Evolutionary conservation across 1,284 basidiomycete species (phyloP).

Genomic region (Sphaerobolus stellatus): DNA sequence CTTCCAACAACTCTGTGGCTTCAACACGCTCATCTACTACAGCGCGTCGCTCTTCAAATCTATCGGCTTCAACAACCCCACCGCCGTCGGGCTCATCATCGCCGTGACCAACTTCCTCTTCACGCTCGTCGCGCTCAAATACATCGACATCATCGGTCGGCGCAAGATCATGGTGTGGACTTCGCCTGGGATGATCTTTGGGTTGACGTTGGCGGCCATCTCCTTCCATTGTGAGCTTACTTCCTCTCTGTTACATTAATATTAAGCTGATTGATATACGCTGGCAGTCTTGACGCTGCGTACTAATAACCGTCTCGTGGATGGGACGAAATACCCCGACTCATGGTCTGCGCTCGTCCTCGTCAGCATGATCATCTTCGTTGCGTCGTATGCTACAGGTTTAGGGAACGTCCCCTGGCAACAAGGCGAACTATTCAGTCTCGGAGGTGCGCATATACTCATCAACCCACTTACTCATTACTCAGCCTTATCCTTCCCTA

Average conservation of each 20-base stretch:
- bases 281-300: constrained; percentile 61
- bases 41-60: constrained; percentile 77
- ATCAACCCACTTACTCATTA: neutral
- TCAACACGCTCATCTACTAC: constrained; percentile 75
- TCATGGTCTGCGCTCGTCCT: constrained; percentile 71
- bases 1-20: constrained; percentile 80
- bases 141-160: constrained; percentile 78
- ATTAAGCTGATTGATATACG: neutral
- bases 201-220: constrained; percentile 67
- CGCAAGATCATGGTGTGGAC: constrained; percentile 76
- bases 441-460: constrained; percentile 50
- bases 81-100: constrained; percentile 75
- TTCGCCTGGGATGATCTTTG: constrained; percentile 75
- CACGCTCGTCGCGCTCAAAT: constrained; percentile 78
- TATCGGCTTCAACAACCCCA: constrained; percentile 80
- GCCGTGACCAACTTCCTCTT: constrained; percentile 81
- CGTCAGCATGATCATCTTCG: constrained; percentile 77
- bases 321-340: constrained; percentile 62
- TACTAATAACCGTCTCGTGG: constrained; percentile 65
- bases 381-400: constrained; percentile 79
- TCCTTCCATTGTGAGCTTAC: constrained; percentile 72
- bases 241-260: neutral
- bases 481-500: constrained; percentile 3
- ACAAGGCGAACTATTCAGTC: constrained; percentile 79
- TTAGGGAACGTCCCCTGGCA: constrained; percentile 84